phyloP scores from a whole-genome alignment of 768 basidiomycete genomes.

The Russula emetica region DNA sequence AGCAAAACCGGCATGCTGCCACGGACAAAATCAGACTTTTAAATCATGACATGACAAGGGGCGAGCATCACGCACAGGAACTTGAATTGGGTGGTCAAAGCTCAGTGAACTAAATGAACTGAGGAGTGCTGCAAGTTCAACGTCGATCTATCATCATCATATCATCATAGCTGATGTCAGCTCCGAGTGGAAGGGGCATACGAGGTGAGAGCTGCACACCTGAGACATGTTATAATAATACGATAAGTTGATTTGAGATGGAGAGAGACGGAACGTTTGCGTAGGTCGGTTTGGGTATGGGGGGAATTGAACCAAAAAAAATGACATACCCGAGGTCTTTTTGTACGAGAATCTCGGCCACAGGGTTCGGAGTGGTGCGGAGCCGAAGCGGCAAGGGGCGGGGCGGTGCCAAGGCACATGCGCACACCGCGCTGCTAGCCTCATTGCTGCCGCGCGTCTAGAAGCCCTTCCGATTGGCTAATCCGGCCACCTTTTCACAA shows the following conservation, averaged over 20 bases:
- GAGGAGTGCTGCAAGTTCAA: constrained; percentile 24
- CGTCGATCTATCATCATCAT: constrained; percentile 8
- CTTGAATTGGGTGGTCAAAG: constrained; percentile 7
- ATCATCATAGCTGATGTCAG: not conserved
- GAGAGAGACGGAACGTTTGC: not conserved
- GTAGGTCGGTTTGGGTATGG: not conserved
- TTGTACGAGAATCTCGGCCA: constrained; percentile 9
- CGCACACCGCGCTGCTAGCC: constrained; percentile 10
- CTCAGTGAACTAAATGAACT: constrained; percentile 14
- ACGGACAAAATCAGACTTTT: not conserved
- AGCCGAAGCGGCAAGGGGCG: not conserved
- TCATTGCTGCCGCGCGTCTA: constrained; percentile 7
- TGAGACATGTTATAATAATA: constrained; percentile 14
- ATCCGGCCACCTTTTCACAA: not conserved
- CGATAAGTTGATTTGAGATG: not conserved
- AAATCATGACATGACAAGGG: not conserved
- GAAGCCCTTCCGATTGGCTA: not conserved
- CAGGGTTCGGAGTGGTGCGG: constrained; percentile 3
- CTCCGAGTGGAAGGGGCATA: not conserved
- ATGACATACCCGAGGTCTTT: not conserved
- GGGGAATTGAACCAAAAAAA: not conserved
- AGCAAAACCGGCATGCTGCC: not conserved
- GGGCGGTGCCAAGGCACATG: constrained; percentile 7
- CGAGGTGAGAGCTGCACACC: not conserved
- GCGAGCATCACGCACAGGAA: not conserved